Conservation (phyloP, 2,329 filamentous ascomycete genomes). For the Stachybotrys elegans region DNA sequence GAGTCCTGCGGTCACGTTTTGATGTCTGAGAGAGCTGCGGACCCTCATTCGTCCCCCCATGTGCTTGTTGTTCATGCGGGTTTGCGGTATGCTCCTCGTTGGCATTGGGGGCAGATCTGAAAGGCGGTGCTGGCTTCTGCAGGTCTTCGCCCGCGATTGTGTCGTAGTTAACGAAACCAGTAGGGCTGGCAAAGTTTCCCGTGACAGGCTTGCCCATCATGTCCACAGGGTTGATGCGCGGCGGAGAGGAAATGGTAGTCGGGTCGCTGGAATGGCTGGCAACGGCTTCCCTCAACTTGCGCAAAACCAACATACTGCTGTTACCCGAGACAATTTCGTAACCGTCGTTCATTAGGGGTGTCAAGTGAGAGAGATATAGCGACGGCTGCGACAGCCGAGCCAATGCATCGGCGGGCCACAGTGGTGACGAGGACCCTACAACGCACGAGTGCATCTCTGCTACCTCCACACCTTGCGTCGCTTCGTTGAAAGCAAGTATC, state of each 20-base stretch:
- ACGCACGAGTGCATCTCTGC: constrained; percentile 57
- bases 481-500: constrained; percentile 60
- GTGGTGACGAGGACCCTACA: constrained; percentile 38
- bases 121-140: constrained; percentile 28
- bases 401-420: constrained; percentile 56
- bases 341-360: constrained; percentile 51
- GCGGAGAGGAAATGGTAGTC: not conserved
- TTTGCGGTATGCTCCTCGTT: too few relatives aligned
- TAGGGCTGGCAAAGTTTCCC: constrained; percentile 58
- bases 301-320: constrained; percentile 61
- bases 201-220: constrained; percentile 44
- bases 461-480: constrained; percentile 49
- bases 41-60: too few relatives aligned
- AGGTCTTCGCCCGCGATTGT: constrained; percentile 19
- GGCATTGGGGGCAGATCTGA: constrained; percentile 35
- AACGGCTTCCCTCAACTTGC: constrained; percentile 41
- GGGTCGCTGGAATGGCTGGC: constrained; percentile 4
- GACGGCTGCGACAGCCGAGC: constrained; percentile 56
- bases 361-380: constrained; percentile 62
- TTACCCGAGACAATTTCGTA: constrained; percentile 63
- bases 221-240: constrained; percentile 53
- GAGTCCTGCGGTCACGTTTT: too few relatives aligned
- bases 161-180: constrained; percentile 61
- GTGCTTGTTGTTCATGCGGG: too few relatives aligned
- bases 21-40: too few relatives aligned